A percentile compares a stretch with the other conserved stretches of the same genome.
These are phyloP conservation scores for Microthlaspi erraticum DNA, from an alignment of 345 rosid genomes.

Conservation along the genomic window DNA sequence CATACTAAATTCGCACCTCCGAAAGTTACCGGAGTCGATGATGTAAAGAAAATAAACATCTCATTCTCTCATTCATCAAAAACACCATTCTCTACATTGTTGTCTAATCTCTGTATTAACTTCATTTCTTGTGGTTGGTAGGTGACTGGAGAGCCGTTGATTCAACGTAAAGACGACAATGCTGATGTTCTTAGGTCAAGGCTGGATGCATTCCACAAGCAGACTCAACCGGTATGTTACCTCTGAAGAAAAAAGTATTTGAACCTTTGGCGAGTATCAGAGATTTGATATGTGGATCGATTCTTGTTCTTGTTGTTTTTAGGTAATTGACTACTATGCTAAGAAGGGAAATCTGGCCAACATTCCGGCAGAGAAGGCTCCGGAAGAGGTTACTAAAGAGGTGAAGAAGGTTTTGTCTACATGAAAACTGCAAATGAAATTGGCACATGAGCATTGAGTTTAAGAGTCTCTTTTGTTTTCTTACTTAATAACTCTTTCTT, in stretches of 20 bases:
- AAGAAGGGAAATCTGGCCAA: slow-evolving; percentile 71
- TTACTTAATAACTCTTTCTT: not conserved
- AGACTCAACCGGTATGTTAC: slow-evolving; percentile 75
- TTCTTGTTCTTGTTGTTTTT: slow-evolving; percentile 1
- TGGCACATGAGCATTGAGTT: not conserved
- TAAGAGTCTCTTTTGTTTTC: slow-evolving; percentile 16
- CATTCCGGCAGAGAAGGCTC: slow-evolving; percentile 85
- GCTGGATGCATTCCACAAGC: slow-evolving; percentile 88
- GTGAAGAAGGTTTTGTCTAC: slow-evolving; percentile 74
- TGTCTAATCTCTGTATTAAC: not conserved
- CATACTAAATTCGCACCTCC: slow-evolving; percentile 91
- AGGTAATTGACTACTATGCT: slow-evolving; percentile 84
- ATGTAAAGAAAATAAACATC: slow-evolving; percentile 57
- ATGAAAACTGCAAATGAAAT: slow-evolving; percentile 22
- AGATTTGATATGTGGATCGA: not conserved
- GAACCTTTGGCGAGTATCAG: not conserved
- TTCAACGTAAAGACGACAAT: slow-evolving; percentile 93
- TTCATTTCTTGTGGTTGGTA: slow-evolving; percentile 38
- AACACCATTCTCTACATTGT: too few relatives aligned
- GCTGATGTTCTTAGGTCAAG: slow-evolving; percentile 88
- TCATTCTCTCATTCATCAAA: slow-evolving; percentile 13
- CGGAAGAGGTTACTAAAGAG: slow-evolving; percentile 70
- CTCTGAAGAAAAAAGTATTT: not conserved
- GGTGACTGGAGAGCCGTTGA: slow-evolving; percentile 90
- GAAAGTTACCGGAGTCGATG: slow-evolving; percentile 77